Evolutionary conservation across 192 early-diverging fungal genomes (phyloP).

Genomic region (Ramicandelaber brevisporus): DNA sequence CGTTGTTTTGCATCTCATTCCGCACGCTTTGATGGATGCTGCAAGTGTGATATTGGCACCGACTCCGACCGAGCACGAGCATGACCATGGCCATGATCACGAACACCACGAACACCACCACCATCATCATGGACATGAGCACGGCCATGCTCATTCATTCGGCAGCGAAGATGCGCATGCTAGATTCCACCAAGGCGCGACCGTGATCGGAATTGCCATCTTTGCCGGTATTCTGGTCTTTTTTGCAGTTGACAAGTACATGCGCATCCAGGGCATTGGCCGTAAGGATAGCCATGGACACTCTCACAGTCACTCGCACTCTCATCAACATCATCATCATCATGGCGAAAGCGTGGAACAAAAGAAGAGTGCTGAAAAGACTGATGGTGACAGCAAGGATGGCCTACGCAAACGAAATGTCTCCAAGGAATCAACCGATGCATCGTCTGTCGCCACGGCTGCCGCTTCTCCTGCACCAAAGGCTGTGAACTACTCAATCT

Average conservation of each 20-base stretch:
- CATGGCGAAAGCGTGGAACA: conserved; percentile 5
- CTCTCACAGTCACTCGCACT: conserved; percentile 19
- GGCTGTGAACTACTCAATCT: conserved; percentile 22
- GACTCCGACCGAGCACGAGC: conserved; percentile 1
- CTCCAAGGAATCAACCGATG: conserved; percentile 4
- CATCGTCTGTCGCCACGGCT: conserved; percentile 8
- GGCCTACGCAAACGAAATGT: conserved; percentile 7
- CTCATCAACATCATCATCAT: conserved; percentile 14
- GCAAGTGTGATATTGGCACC: no score
- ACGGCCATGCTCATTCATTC: conserved; percentile 10
- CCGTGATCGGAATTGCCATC: conserved; percentile 42
- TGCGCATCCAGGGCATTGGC: conserved; percentile 47
- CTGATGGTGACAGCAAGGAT: conserved; percentile 7
- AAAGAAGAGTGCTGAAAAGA: conserved; percentile 2
- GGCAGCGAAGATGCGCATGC: conserved; percentile 21
- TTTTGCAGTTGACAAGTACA: conserved; percentile 59
- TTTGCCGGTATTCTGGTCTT: conserved; percentile 52
- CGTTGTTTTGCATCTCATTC: conserved; percentile 60
- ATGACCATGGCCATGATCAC: conserved; percentile 8
- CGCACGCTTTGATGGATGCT: conserved; percentile 41
- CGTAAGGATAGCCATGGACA: conserved; percentile 29
- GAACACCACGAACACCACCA: conserved; percentile 7
- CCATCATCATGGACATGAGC: conserved; percentile 8
- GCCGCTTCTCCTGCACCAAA: conserved; percentile 3
- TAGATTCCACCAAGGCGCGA: no score